A percentile compares a stretch with the other conserved stretches of the same genome.
Evolutionary conservation across 257 asterid species (phyloP).

Genomic region (Petrea volubilis): DNA sequence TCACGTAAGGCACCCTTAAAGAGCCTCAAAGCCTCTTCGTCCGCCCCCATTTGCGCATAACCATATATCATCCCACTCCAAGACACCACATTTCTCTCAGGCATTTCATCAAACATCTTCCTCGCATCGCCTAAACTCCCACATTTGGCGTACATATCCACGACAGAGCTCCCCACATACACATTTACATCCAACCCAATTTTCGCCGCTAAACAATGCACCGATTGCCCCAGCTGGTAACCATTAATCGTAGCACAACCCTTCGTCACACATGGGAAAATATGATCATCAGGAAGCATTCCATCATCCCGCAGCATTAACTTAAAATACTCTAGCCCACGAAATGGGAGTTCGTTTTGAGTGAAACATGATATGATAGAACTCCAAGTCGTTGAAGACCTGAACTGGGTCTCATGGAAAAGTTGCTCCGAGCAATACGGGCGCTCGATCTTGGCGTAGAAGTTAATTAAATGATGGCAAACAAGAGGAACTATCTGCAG

Average conservation of each 20-base stretch:
- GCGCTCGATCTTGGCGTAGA: slow-evolving; percentile 70
- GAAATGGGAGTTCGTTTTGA: slow-evolving; percentile 65
- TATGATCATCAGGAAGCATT: slow-evolving; percentile 54
- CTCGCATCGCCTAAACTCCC: slow-evolving; percentile 57
- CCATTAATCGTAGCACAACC: slow-evolving; percentile 52
- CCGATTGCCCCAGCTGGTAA: slow-evolving; percentile 43
- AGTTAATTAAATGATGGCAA: slow-evolving; percentile 75
- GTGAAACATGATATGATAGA: slow-evolving; percentile 68
- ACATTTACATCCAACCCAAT: slow-evolving; percentile 56
- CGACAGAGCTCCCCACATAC: slow-evolving; percentile 75
- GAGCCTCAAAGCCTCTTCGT: slow-evolving; percentile 66
- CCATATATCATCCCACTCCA: slow-evolving; percentile 92
- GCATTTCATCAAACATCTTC: slow-evolving; percentile 86
- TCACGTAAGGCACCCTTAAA: slow-evolving; percentile 62
- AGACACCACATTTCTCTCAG: slow-evolving; percentile 76
- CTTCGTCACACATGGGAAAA: slow-evolving; percentile 62
- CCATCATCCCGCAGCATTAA: slow-evolving; percentile 46
- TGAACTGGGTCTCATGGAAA: slow-evolving; percentile 54
- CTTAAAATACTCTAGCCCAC: slow-evolving; percentile 53
- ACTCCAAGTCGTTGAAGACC: slow-evolving; percentile 87
- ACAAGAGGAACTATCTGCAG: slow-evolving; percentile 56
- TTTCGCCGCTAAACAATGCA: slow-evolving; percentile 62
- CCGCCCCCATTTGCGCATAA: slow-evolving; percentile 71
- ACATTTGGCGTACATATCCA: slow-evolving; percentile 80
- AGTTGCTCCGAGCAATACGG: slow-evolving; percentile 54